phyloP scores from a whole-genome alignment of 1,284 basidiomycete genomes.

The Lignosus rhinocerotis region DNA sequence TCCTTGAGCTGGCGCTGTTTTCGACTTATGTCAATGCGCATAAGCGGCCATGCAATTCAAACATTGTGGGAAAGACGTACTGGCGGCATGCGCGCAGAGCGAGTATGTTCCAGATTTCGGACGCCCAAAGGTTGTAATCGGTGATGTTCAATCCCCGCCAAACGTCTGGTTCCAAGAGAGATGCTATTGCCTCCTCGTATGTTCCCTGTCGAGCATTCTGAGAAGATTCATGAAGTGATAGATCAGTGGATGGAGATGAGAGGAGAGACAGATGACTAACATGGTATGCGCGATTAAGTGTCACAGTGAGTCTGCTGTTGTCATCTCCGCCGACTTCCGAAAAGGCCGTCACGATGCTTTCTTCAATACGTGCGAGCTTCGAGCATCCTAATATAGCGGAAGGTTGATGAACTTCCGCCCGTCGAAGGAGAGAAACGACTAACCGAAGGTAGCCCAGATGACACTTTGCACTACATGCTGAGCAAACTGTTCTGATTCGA shows the following conservation, averaged over 20 bases:
- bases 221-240: not conserved
- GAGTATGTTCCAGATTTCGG: conserved; percentile 75
- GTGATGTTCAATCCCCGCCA: conserved; percentile 66
- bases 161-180: conserved; percentile 64
- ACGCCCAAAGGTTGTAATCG: conserved; percentile 70
- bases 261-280: conserved; percentile 37
- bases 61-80: conserved; percentile 38
- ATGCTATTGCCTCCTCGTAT: conserved; percentile 60
- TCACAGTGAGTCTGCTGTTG: conserved; percentile 59
- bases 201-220: conserved; percentile 71
- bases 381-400: conserved; percentile 54
- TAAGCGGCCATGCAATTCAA: not conserved
- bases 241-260: not conserved
- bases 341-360: conserved; percentile 69
- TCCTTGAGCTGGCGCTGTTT: conserved; percentile 66
- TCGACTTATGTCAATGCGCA: conserved; percentile 40
- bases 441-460: conserved; percentile 71
- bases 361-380: conserved; percentile 62
- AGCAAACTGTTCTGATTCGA: conserved; percentile 64
- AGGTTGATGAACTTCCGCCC: not conserved
- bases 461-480: conserved; percentile 73
- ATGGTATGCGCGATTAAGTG: conserved; percentile 63
- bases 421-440: not conserved
- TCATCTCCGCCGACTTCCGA: conserved; percentile 56
- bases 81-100: conserved; percentile 65